Base-by-base conservation (phyloP, 1,284 basidiomycete genomes). In the Naganishia cerealis region DNA sequence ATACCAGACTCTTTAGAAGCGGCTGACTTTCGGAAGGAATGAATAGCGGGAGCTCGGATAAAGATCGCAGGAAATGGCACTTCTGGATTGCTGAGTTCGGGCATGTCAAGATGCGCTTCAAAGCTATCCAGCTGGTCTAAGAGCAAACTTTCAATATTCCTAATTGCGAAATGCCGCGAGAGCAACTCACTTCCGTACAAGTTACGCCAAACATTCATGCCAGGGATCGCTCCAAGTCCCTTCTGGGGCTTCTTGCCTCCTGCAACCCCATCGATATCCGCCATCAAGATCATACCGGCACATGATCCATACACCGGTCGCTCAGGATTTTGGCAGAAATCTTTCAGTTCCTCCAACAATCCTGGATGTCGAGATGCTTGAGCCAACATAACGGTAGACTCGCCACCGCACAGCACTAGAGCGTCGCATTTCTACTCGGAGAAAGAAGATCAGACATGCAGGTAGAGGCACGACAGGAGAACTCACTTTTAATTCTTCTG, bases 301-400 rank as follows among this genome's bases (percentile, higher is more conserved):
- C 95, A 99, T 0, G 94, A 98, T 2, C 95, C 95, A 92, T 93
- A 99, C 0, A 94, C 87, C 0, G 92, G 88, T 74, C 88, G 91
- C 0, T 77, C 55, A 1, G 79, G 77, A 70, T 83, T 75, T 81
- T 83, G 65, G 83, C 82, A 80, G 88, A 84, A 97, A 52, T 85
- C 84, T 50, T 86, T 85, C 6, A 99, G 84, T 1, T 91, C 92
- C 33, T 90, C 88, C 13, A 93, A 79, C 53, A 99, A 84, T 0
- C 90, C 90, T 0, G 88, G 86, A 0, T 91, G 85, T 52, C 87
- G 86, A 2, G 91, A 90, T 1, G 97, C 85, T 36, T 97, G 83
- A 0, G 91, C 74, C 13, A 76, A 90, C 71, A 98, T 98, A 1
- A 94, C 93, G 1, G 95, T 98, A 1, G 92, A 94, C 82, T 98